These are phyloP conservation scores for Melampsora americana DNA, from an alignment of 1,284 basidiomycete genomes.

Conservation along the genomic window DNA sequence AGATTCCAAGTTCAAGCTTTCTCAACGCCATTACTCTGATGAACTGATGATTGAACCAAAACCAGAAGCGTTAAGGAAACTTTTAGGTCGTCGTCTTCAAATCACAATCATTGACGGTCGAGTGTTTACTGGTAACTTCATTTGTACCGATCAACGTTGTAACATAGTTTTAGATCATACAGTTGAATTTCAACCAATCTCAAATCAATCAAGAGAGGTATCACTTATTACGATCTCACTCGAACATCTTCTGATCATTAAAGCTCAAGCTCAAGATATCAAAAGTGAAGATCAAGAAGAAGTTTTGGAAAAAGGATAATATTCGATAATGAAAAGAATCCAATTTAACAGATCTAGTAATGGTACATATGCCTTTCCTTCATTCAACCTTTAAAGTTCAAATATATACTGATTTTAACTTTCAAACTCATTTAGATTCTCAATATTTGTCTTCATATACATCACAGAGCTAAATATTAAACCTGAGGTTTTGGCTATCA, in stretches of 20 bases:
- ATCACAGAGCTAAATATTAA: too few species aligned
- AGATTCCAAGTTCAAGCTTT: too few species aligned
- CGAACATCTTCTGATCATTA: conserved; percentile 12
- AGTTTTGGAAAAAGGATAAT: too few species aligned
- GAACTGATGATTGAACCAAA: conserved; percentile 1
- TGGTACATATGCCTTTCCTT: too few species aligned
- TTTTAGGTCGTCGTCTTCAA: conserved; percentile 9
- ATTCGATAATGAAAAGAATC: too few species aligned
- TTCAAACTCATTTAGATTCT: too few species aligned
- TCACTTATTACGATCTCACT: conserved; percentile 23
- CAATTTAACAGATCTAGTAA: too few species aligned
- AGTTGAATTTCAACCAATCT: neutral
- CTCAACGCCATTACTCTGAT: too few species aligned
- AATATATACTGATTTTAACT: too few species aligned
- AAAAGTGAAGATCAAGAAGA: neutral
- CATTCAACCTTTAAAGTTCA: too few species aligned
- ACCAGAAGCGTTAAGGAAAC: neutral
- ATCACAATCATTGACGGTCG: conserved; percentile 20
- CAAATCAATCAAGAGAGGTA: neutral
- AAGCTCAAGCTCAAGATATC: conserved; percentile 19
- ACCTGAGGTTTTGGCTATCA: too few species aligned
- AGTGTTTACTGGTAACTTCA: conserved; percentile 15
- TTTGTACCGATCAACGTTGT: conserved; percentile 19
- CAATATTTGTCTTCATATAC: too few species aligned
- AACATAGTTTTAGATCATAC: conserved; percentile 34